Evolutionary conservation across 2,329 filamentous ascomycete genomes (phyloP).

Genomic region (Pseudogymnoascus sp.): DNA sequence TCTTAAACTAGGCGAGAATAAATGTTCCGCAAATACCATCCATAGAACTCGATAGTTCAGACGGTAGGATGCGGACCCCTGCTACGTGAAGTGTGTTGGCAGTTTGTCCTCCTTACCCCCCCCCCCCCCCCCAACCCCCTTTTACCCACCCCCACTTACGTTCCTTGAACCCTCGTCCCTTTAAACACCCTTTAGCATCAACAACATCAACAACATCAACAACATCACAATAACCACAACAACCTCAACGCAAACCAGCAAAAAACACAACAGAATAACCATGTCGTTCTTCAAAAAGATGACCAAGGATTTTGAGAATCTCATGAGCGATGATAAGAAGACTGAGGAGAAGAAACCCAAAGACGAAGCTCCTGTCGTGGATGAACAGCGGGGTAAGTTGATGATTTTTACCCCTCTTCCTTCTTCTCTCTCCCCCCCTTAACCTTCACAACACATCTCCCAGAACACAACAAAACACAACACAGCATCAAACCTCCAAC

Average conservation of each 20-base stretch:
- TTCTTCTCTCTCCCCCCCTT: not conserved
- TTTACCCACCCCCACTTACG: no score
- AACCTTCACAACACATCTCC: constrained; percentile 4
- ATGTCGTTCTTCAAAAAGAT: constrained; percentile 40
- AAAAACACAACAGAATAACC: not conserved
- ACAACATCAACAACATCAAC: not conserved
- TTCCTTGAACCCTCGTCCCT: not conserved
- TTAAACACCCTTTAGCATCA: not conserved
- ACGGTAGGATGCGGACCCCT: not conserved
- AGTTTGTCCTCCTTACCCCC: no score
- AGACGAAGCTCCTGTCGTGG: constrained; percentile 5
- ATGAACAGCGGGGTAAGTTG: not conserved
- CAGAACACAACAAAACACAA: no score
- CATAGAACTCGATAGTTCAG: not conserved
- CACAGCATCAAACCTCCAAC: constrained; percentile 13
- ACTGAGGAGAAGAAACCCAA: constrained; percentile 7
- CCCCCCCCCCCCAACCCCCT: no score
- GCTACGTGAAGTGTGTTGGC: no score
- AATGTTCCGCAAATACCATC: not conserved
- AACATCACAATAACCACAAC: no score
- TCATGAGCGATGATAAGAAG: constrained; percentile 37
- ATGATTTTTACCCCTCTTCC: constrained; percentile 9
- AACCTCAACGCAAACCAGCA: not conserved
- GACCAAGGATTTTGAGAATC: constrained; percentile 37
- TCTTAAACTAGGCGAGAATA: not conserved